Evolutionary conservation across 2,329 filamentous ascomycete genomes (phyloP).

Genomic region (Fusarium zealandicum): DNA sequence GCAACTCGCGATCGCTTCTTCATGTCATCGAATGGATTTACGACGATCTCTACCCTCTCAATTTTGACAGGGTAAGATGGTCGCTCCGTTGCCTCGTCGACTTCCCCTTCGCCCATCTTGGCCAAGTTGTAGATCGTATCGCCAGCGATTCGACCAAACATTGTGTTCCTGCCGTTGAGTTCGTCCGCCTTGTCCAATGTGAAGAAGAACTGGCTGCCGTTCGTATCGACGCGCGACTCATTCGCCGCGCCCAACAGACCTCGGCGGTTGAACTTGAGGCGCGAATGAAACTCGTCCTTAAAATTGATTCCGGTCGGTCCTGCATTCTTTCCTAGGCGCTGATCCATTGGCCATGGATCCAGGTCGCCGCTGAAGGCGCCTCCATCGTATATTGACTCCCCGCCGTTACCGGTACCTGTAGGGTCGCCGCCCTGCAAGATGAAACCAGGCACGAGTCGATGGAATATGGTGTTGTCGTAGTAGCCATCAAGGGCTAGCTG

Average conservation of each 20-base stretch:
- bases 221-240: conserved; percentile 76
- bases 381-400: conserved; percentile 90
- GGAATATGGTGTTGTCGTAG: conserved; percentile 93
- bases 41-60: conserved; percentile 73
- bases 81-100: conserved; percentile 79
- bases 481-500: conserved; percentile 95
- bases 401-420: conserved; percentile 88
- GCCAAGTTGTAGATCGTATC: conserved; percentile 96
- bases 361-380: conserved; percentile 75
- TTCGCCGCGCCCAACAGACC: conserved; percentile 97
- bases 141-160: conserved; percentile 91
- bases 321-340: conserved; percentile 67
- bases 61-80: conserved; percentile 88
- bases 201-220: conserved; percentile 97
- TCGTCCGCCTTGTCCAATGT: conserved; percentile 87
- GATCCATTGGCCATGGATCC: conserved; percentile 75
- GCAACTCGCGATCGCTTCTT: conserved; percentile 69
- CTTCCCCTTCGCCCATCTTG: conserved; percentile 89
- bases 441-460: conserved; percentile 90
- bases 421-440: conserved; percentile 95
- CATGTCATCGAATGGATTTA: conserved; percentile 86
- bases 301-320: conserved; percentile 67
- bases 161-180: conserved; percentile 86
- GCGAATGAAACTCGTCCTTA: conserved; percentile 88
- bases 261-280: conserved; percentile 90